Percentiles rank a stretch among this genome's conserved stretches.
These are phyloP conservation scores for Populus euphratica DNA, from an alignment of 345 rosid genomes.

Conservation along the genomic window DNA sequence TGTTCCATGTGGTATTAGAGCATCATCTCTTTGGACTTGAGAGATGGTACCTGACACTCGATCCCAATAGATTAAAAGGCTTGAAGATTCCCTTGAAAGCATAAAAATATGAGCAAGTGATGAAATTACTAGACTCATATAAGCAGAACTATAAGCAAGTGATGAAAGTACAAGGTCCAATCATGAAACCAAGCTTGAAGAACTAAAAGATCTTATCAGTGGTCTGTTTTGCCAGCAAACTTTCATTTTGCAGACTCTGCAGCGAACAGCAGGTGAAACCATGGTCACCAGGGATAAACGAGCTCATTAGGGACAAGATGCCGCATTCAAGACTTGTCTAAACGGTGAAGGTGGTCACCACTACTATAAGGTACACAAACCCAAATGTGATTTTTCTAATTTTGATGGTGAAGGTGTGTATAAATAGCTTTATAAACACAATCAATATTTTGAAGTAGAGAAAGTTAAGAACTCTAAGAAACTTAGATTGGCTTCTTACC, in stretches of 20 bases:
- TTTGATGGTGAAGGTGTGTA: not conserved
- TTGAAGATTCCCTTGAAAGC: not conserved
- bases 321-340: too few relatives aligned
- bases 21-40: not conserved
- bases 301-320: too few relatives aligned
- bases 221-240: not conserved
- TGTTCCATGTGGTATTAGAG: not conserved
- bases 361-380: not conserved
- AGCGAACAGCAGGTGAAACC: not conserved
- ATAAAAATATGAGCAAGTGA: not conserved
- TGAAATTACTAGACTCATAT: not conserved
- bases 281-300: not conserved
- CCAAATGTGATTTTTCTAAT: not conserved
- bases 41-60: not conserved
- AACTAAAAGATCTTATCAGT: too few relatives aligned
- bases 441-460: too few relatives aligned
- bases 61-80: not conserved
- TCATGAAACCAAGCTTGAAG: not conserved
- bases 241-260: not conserved
- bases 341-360: not conserved
- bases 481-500: not conserved
- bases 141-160: too few relatives aligned
- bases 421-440: too few relatives aligned
- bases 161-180: not conserved
- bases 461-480: too few relatives aligned